Evolutionary conservation across 2,329 filamentous ascomycete species (phyloP), one percentile per base, ranked within the genome.

Genomic region (Diaporthe citri): DNA sequence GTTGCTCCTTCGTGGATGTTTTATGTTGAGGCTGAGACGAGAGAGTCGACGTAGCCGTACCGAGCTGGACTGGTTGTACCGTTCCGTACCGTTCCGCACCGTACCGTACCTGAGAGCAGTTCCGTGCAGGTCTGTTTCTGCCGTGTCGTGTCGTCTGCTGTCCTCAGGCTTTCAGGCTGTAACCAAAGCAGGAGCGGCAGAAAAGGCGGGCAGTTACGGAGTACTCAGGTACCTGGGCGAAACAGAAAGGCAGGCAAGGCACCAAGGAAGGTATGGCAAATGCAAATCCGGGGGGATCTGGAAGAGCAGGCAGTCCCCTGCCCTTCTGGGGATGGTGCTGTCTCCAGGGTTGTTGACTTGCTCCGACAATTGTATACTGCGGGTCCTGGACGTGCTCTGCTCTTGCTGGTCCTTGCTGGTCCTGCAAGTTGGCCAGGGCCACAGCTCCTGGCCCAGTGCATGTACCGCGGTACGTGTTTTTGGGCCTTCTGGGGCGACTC

Each of bases 261-360:
- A 55, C 48, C 48, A 41, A 55, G 31, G 34, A 41, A 39, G 64
- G 48, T n/a, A 69, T 69, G 64, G 64, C 48, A 55, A 31, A 31
- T 55, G 64, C 48, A 69, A 69, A 69, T 55, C 46, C 64, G 46
- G 64, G 64, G 41, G 64, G 48, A 28, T 69, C 46, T 69, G n/a
- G 31, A 6, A 25, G 17, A 55, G 34, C 64, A 69, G 64, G 48
- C 31, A 55, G 34, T n/a, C 39, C 48, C 64, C 64, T 69, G 64
- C 64, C 64, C 64, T 22, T 55, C 48, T 52, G 46, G 64, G 64
- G 43, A 66, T 69, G 64, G 64, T 13, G 48, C 64, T 69, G 34
- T 69, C 22, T 69, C 64, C 64, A 55, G 55, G 64, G n/a, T 55
- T 55, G 48, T 69, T 69, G 64, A 69, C 64, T 28, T 69, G 46